These are phyloP conservation scores for Ceratorhiza oryzae-sativae DNA, from an alignment of 1,284 basidiomycete species.

Conservation along the genomic window DNA sequence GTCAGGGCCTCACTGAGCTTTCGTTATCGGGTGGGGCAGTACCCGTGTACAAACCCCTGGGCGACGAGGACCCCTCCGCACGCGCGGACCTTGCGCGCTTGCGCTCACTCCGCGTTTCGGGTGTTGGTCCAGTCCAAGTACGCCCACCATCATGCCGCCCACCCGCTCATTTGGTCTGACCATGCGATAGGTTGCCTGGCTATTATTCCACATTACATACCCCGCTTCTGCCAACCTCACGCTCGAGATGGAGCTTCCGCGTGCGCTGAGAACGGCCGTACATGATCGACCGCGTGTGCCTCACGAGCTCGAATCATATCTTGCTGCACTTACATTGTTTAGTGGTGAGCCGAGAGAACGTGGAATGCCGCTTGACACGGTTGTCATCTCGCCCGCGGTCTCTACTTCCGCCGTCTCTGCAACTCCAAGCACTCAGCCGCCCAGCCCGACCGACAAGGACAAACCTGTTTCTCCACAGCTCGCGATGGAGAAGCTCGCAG, in stretches of 20 bases:
- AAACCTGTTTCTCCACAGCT: neutral
- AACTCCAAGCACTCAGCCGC: neutral
- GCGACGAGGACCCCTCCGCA: conserved; percentile 6
- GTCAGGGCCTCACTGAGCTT: conserved; percentile 3
- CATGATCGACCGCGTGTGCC: conserved; percentile 7
- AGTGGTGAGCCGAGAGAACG: neutral
- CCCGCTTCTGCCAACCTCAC: conserved; percentile 5
- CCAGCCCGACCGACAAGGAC: neutral
- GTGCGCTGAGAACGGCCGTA: neutral
- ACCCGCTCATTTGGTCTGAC: neutral
- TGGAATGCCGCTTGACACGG: conserved; percentile 8
- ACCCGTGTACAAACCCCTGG: neutral
- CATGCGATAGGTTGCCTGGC: conserved; percentile 19
- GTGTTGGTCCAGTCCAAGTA: conserved; percentile 27
- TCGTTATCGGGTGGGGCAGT: conserved; percentile 4
- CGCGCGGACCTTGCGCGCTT: conserved; percentile 8
- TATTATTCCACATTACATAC: conserved; percentile 30
- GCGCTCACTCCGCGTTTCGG: conserved; percentile 2
- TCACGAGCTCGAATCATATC: conserved; percentile 19
- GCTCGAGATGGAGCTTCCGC: conserved; percentile 20
- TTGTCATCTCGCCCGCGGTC: neutral
- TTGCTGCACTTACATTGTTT: conserved; percentile 9
- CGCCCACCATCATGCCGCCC: neutral
- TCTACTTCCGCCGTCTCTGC: neutral
- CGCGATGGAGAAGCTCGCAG: conserved; percentile 7